Conservation (phyloP, 164 flowering plant genomes). For the Aristolochia contorta region DNA sequence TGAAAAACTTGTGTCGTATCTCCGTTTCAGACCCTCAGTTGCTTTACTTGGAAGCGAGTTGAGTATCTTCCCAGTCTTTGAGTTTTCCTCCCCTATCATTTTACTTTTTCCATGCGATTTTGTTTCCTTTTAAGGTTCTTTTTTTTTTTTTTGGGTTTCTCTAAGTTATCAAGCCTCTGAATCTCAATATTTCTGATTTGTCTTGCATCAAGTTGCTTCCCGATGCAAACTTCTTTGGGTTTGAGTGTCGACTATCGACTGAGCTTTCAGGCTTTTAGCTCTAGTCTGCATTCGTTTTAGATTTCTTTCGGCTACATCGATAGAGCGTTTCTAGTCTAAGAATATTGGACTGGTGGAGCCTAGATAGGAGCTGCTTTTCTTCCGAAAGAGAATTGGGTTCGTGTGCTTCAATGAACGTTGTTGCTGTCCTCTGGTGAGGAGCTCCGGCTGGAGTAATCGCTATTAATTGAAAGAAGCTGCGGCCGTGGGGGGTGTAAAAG, state of each 20-base stretch:
- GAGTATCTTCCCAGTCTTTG: background rate
- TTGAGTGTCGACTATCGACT: background rate
- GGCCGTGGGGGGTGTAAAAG: background rate
- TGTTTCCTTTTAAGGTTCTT: background rate
- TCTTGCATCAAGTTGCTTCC: background rate
- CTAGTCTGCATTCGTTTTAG: background rate
- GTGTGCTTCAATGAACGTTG: background rate
- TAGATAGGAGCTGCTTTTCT: conserved; percentile 8
- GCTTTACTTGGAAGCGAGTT: background rate
- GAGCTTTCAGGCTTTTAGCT: background rate
- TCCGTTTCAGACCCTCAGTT: too few species aligned
- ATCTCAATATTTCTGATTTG: background rate
- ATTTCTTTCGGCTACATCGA: conserved; percentile 8
- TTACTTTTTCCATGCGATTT: background rate
- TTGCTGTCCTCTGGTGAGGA: background rate
- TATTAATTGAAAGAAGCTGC: background rate
- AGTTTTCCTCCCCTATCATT: background rate
- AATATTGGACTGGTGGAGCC: background rate
- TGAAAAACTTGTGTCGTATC: too few species aligned
- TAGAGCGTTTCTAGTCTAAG: background rate
- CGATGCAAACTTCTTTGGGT: conserved; percentile 10
- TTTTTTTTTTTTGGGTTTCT: background rate
- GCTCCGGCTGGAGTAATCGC: background rate
- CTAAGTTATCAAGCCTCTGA: background rate
- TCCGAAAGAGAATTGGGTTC: background rate